phyloP scores from a whole-genome alignment of 345 rosid genomes.

The Geranium rotundifolium region DNA sequence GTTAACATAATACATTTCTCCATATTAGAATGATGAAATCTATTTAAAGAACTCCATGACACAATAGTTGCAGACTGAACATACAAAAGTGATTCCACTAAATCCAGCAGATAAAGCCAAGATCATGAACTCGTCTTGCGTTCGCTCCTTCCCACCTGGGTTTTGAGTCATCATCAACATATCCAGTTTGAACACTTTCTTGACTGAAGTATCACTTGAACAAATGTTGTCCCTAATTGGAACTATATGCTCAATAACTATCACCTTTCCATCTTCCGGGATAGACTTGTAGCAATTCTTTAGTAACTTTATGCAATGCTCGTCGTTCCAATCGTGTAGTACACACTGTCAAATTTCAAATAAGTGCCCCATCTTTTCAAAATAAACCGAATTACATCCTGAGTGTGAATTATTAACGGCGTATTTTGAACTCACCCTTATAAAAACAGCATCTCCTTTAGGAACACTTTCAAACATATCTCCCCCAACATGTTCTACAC shows the following conservation, averaged over 20 bases:
- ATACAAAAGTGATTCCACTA: background rate
- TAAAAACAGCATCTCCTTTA: constrained; percentile 21
- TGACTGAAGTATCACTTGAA: background rate
- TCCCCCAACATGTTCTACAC: constrained; percentile 21
- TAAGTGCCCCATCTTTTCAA: background rate
- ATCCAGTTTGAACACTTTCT: constrained; percentile 7
- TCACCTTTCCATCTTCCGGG: constrained; percentile 23
- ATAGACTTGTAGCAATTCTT: constrained; percentile 36
- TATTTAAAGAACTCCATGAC: constrained; percentile 22
- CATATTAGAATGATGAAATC: background rate
- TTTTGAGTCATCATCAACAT: constrained; percentile 16
- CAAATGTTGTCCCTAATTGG: constrained; percentile 7
- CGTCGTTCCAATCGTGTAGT: constrained; percentile 34
- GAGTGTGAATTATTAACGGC: too few species aligned
- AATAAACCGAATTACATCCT: background rate
- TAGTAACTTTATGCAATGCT: constrained; percentile 32
- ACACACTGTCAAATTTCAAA: constrained; percentile 19
- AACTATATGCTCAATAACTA: constrained; percentile 4
- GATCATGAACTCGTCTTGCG: constrained; percentile 11
- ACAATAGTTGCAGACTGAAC: constrained; percentile 8
- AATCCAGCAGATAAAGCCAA: constrained; percentile 20
- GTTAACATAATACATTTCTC: too few species aligned
- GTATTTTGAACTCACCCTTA: constrained; percentile 13
- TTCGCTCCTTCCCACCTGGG: constrained; percentile 23
- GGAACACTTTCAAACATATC: constrained; percentile 26